Conservation (phyloP, 1,284 basidiomycete species). For the Rhodotorula sp. region DNA sequence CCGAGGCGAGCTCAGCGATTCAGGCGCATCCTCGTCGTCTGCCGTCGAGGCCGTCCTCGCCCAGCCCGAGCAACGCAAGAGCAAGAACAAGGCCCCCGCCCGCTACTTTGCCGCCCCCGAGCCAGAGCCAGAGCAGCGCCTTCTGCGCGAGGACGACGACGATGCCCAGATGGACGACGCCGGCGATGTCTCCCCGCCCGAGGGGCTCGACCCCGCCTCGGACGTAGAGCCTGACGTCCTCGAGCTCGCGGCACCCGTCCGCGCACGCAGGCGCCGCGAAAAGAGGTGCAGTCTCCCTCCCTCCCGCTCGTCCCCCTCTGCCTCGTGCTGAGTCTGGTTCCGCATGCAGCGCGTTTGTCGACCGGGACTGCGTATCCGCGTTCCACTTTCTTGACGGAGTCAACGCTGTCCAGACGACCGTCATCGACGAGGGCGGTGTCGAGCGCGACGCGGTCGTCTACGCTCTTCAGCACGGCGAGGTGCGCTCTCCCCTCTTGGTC, state of each 20-base stretch:
- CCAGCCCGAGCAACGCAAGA: background rate
- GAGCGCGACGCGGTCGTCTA: conserved; percentile 14
- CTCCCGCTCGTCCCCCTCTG: background rate
- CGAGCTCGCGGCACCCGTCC: background rate
- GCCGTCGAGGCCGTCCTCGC: too few relatives aligned
- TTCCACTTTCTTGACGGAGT: conserved; percentile 8
- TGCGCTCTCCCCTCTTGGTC: background rate
- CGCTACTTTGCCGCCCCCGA: conserved; percentile 19
- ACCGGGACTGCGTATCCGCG: conserved; percentile 28
- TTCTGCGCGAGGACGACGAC: background rate
- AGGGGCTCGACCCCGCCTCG: background rate
- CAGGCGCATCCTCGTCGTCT: background rate
- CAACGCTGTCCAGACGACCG: conserved; percentile 8
- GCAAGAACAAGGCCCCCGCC: conserved; percentile 6
- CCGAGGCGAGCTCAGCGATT: background rate
- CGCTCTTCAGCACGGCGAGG: conserved; percentile 34
- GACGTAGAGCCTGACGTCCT: background rate
- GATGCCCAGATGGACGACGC: background rate
- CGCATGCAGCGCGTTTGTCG: conserved; percentile 32
- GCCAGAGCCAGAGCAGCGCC: background rate
- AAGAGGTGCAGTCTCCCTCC: conserved; percentile 22
- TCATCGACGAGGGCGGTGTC: background rate
- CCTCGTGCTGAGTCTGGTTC: background rate
- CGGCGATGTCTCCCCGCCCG: background rate
- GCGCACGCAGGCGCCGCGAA: conserved; percentile 23